Evolutionary conservation across 2,329 filamentous ascomycete genomes (phyloP), one percentile per base, ranked within the genome.

Genomic region (Tolypocladium pustulatum): DNA sequence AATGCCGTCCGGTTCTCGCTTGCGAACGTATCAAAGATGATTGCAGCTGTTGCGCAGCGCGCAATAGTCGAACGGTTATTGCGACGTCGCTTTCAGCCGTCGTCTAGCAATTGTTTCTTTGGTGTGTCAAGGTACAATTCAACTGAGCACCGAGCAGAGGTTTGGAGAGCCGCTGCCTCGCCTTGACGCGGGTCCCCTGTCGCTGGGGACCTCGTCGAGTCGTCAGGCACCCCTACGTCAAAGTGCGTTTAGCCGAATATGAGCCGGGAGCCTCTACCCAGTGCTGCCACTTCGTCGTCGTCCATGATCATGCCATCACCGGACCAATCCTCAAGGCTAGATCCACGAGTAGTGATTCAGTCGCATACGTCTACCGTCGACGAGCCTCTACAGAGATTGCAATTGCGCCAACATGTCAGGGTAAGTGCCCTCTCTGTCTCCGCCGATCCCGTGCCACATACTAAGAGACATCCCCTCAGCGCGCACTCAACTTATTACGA

Each of bases 401-500:
- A 6, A 36, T 12, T 36, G 49, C 5, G 30, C 49, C 49, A 36
- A 36, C 4, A 53, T 53, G 49, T 20, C 49, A 36, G 49, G 49
- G 49, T 53, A 6, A 36, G 49, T 20, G 49, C 20, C 49, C 20
- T 22, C 20, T 22, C 27, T 13, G 49, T 53, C 30, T 8, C 49
- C 49, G 49, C 30, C 30, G 49, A 8, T 53, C 49, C 38, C 27
- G 5, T 27, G 53, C 40, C 8, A 43, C 25, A 34, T 34, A 43
- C 53, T 55, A 12, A 57, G 27, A 46, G 5, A 43, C 10, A 20
- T 9, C 43, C 46, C 60, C 76, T 73, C 65, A 76, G 78, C 66
- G 74, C 77, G 65, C 79, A 76, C 62, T 78, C 77, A 51, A 91
- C 90, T 64, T 99, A 99, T 81, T 99, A 97, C 80, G 90, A 96